Conservation (phyloP, 2,329 filamentous ascomycete genomes). For the Aspergillus amoenus region DNA sequence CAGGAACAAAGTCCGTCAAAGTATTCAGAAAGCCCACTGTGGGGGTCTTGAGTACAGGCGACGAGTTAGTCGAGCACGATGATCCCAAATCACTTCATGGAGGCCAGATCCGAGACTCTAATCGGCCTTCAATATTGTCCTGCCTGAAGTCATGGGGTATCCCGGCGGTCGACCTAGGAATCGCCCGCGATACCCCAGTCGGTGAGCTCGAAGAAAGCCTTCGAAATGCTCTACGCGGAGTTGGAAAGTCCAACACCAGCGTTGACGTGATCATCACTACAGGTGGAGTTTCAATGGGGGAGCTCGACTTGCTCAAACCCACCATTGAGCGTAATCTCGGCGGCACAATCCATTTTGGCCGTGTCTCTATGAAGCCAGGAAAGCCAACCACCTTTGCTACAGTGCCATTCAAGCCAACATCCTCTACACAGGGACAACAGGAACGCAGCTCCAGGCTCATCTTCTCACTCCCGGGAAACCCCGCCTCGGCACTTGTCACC, state of each 20-base stretch:
- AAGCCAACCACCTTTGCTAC: conserved; percentile 98
- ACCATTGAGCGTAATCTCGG: conserved; percentile 88
- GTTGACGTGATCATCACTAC: conserved; percentile 87
- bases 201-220: conserved; percentile 74
- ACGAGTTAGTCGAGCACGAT: conserved; percentile 82
- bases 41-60: conserved; percentile 88
- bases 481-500: conserved; percentile 87
- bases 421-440: conserved; percentile 48
- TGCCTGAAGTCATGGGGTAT: conserved; percentile 74
- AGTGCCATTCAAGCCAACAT: conserved; percentile 60
- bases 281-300: conserved; percentile 96
- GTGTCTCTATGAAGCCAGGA: conserved; percentile 96
- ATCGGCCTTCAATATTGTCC: conserved; percentile 81
- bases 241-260: conserved; percentile 39
- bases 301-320: conserved; percentile 93
- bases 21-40: conserved; percentile 76
- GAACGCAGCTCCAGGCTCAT: conserved; percentile 66
- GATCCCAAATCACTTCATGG: conserved; percentile 60
- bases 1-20: conserved; percentile 69
- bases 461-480: conserved; percentile 92
- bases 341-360: conserved; percentile 92
- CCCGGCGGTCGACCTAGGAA: conserved; percentile 78
- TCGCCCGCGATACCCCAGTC: conserved; percentile 60
- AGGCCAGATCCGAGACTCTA: conserved; percentile 91
- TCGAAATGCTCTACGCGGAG: conserved; percentile 66